Percentiles rank a stretch among this genome's conserved stretches.
Conservation (phyloP, 352 stramenopile species). For the Phytopythium ostracodes region DNA sequence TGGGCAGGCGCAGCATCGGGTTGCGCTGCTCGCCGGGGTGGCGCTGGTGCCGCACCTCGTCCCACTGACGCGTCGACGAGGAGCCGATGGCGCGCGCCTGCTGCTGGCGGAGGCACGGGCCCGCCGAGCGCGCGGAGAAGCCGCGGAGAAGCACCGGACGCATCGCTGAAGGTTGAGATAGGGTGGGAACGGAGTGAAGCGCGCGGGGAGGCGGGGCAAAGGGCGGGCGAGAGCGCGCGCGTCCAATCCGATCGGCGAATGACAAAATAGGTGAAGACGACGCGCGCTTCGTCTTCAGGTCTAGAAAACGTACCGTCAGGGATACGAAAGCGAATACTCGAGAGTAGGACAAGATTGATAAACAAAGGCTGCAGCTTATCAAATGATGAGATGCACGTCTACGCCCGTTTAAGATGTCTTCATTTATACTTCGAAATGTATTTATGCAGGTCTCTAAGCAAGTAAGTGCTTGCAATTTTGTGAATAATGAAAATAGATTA, state of each 20-base stretch:
- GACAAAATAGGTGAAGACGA: background rate
- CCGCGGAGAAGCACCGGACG: background rate
- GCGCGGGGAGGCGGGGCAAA: background rate
- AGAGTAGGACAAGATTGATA: background rate
- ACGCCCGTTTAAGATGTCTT: background rate
- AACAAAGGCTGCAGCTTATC: slow-evolving; percentile 1
- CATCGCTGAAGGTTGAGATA: background rate
- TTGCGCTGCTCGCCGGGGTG: slow-evolving; percentile 56
- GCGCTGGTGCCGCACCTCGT: slow-evolving; percentile 59
- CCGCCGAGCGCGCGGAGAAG: slow-evolving; percentile 4
- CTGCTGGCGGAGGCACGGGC: slow-evolving; percentile 6
- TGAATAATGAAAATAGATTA: too few relatives aligned
- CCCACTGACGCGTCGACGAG: slow-evolving; percentile 43
- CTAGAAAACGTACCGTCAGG: background rate
- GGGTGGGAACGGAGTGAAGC: background rate
- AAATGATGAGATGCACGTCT: slow-evolving; percentile 1
- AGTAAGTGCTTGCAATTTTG: too few relatives aligned
- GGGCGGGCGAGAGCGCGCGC: background rate
- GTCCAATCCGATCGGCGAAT: background rate
- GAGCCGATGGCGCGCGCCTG: slow-evolving; percentile 42
- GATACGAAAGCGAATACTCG: background rate
- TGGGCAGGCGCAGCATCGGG: slow-evolving; percentile 43
- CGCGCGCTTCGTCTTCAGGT: background rate
- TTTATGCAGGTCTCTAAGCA: too few relatives aligned
- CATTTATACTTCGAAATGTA: too few relatives aligned